phyloP scores from a whole-genome alignment of 768 basidiomycete species.

The Hypsizygus marmoreus region DNA sequence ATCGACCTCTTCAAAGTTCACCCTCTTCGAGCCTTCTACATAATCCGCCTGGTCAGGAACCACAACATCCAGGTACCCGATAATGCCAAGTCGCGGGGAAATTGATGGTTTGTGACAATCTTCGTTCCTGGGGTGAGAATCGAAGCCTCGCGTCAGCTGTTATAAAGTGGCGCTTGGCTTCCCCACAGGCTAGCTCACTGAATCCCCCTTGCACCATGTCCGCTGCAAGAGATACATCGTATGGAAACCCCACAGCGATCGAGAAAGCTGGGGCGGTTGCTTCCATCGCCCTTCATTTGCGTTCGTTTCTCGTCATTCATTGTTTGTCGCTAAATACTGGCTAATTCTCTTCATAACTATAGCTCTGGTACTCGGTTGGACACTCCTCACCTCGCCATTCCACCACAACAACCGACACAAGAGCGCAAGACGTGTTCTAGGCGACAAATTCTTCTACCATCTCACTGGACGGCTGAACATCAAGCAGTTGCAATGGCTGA shows the following conservation, averaged over 20 bases:
- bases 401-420: conserved; percentile 24
- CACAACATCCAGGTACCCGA: background rate
- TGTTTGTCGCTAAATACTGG: background rate
- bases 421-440: conserved; percentile 19
- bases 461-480: conserved; percentile 12
- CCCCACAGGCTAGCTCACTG: too few relatives aligned
- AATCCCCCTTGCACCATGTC: too few relatives aligned
- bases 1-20: too few relatives aligned
- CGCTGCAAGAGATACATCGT: conserved; percentile 11
- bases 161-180: too few relatives aligned
- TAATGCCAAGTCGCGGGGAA: background rate
- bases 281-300: conserved; percentile 9
- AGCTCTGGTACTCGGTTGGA: conserved; percentile 25
- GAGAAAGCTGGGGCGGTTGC: conserved; percentile 11
- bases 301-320: conserved; percentile 4
- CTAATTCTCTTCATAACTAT: background rate
- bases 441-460: conserved; percentile 20
- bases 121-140: background rate
- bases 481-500: conserved; percentile 25
- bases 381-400: conserved; percentile 21
- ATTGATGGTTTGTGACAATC: background rate
- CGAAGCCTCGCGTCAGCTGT: background rate
- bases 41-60: too few relatives aligned
- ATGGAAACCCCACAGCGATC: conserved; percentile 13
- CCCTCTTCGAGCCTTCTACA: too few relatives aligned